Evolutionary conservation across 345 rosid species (phyloP).

Genomic region (Pistacia atlantica): DNA sequence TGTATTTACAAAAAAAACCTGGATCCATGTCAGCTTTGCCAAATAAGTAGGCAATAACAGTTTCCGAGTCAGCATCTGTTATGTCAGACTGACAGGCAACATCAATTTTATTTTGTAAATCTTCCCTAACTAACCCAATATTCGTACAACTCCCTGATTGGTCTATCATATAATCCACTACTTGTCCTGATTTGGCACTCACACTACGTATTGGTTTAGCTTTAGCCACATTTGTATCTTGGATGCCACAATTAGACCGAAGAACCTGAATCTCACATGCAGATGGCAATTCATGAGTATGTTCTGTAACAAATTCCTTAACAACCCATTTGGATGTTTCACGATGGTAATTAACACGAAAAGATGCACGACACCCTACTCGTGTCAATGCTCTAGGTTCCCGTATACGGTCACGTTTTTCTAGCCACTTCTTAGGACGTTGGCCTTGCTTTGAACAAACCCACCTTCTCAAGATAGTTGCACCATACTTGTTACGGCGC

Average conservation of each 20-base stretch:
- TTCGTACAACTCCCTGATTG: neutral
- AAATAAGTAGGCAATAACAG: neutral
- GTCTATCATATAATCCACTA: neutral
- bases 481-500: neutral
- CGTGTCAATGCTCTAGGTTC: neutral
- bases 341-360: neutral
- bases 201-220: neutral
- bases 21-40: neutral
- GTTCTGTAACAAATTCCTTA: neutral
- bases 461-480: neutral
- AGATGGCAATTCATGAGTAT: neutral
- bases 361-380: neutral
- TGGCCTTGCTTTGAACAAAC: neutral
- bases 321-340: neutral
- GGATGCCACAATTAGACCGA: neutral
- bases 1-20: neutral
- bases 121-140: neutral
- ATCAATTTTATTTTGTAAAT: neutral
- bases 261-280: neutral
- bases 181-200: neutral
- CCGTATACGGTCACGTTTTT: neutral
- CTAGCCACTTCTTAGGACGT: neutral
- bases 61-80: neutral
- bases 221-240: neutral
- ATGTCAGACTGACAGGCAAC: neutral